A percentile compares a stretch with the other conserved stretches of the same genome.
These are phyloP conservation scores for Arthrocladium fulminans DNA, from an alignment of 2,329 filamentous ascomycete species.

Conservation along the genomic window DNA sequence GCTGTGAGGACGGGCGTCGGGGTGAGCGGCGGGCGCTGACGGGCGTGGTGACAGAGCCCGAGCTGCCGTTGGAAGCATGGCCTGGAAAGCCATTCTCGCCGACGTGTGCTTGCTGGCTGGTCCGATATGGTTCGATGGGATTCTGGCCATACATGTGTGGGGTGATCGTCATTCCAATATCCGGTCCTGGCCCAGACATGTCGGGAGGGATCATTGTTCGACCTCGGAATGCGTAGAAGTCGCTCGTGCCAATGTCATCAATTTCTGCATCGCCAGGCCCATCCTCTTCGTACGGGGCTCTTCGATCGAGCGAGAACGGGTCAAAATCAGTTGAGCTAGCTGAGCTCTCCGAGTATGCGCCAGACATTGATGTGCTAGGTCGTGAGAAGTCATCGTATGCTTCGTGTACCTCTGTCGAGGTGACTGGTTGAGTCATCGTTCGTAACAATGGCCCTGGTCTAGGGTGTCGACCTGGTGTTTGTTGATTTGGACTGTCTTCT, in stretches of 20 bases:
- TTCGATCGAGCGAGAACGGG: slow-evolving; percentile 20
- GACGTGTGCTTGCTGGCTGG: slow-evolving; percentile 12
- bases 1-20: slow-evolving; percentile 1
- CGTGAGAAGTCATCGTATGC: slow-evolving; percentile 16
- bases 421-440: slow-evolving; percentile 23
- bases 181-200: slow-evolving; percentile 1
- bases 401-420: slow-evolving; percentile 8
- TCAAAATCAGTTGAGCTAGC: slow-evolving; percentile 20
- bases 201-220: slow-evolving; percentile 16
- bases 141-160: slow-evolving; percentile 5
- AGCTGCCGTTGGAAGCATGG: neutral
- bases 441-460: slow-evolving; percentile 17
- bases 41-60: neutral
- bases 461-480: slow-evolving; percentile 2
- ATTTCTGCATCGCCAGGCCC: slow-evolving; percentile 18
- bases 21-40: slow-evolving; percentile 5
- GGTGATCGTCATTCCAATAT: slow-evolving; percentile 7
- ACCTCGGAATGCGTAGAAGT: slow-evolving; percentile 17
- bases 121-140: slow-evolving; percentile 10
- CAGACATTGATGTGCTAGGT: slow-evolving; percentile 20
- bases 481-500: slow-evolving; percentile 13
- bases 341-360: slow-evolving; percentile 20
- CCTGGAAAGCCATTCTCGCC: slow-evolving; percentile 15
- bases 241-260: slow-evolving; percentile 15
- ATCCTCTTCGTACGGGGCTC: slow-evolving; percentile 13